These are phyloP conservation scores for Stramenopiles sp. DNA, from an alignment of 352 stramenopile species.

Conservation along the genomic window DNA sequence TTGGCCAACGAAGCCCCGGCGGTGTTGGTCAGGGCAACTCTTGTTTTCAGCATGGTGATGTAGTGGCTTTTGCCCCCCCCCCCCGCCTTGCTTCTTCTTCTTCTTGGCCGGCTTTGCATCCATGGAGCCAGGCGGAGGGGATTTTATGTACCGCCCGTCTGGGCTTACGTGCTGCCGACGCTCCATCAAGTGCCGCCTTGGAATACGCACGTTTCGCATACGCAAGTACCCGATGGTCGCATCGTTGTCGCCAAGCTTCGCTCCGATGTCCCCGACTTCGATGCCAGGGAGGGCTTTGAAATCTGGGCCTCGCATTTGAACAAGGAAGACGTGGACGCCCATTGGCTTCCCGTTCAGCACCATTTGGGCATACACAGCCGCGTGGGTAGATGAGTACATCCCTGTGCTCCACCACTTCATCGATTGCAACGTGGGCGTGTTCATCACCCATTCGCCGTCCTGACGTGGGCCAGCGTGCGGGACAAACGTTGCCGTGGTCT, in stretches of 20 bases:
- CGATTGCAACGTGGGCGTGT: constrained; percentile 78
- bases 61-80: constrained; percentile 26
- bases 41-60: constrained; percentile 43
- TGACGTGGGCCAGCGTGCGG: constrained; percentile 22
- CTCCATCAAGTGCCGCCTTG: constrained; percentile 47
- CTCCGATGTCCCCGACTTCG: constrained; percentile 63
- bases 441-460: constrained; percentile 69
- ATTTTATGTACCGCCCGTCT: constrained; percentile 24
- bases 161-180: constrained; percentile 40
- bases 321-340: constrained; percentile 5
- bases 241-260: constrained; percentile 66
- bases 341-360: constrained; percentile 10
- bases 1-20: constrained; percentile 55
- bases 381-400: constrained; percentile 8
- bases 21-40: constrained; percentile 46
- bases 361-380: constrained; percentile 13
- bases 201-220: constrained; percentile 63
- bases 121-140: background rate
- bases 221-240: constrained; percentile 71
- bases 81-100: background rate
- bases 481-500: constrained; percentile 85
- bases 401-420: constrained; percentile 76
- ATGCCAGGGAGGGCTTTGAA: constrained; percentile 48
- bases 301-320: constrained; percentile 1
- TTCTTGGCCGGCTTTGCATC: background rate